Conservation (phyloP, 306 rosid species). For the Casuarina equisetifolia region DNA sequence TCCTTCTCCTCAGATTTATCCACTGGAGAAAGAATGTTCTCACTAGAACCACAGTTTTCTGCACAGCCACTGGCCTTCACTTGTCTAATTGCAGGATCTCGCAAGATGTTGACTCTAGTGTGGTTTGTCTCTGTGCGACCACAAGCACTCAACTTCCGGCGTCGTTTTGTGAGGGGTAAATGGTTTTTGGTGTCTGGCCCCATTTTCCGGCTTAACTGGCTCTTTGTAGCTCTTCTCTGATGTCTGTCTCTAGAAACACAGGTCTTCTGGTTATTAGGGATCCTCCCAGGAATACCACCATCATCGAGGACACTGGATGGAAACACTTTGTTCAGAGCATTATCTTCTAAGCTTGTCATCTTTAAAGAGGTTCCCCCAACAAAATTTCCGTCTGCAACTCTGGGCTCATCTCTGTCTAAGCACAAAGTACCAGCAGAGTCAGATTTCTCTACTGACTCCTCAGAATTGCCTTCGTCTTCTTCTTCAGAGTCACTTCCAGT, state of each 20-base stretch:
- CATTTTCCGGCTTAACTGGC: slow-evolving; percentile 34
- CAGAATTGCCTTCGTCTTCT: slow-evolving; percentile 40
- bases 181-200: slow-evolving; percentile 35
- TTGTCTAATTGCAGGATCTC: slow-evolving; percentile 41
- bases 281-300: slow-evolving; percentile 25
- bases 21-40: slow-evolving; percentile 30
- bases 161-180: slow-evolving; percentile 36
- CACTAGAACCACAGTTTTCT: slow-evolving; percentile 32
- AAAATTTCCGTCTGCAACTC: slow-evolving; percentile 22
- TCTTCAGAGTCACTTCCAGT: slow-evolving; percentile 46
- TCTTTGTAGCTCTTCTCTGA: slow-evolving; percentile 31
- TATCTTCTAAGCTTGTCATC: slow-evolving; percentile 32
- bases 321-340: slow-evolving; percentile 42
- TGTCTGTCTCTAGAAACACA: slow-evolving; percentile 19
- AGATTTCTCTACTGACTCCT: slow-evolving; percentile 45
- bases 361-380: slow-evolving; percentile 29
- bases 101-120: slow-evolving; percentile 29
- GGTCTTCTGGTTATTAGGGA: slow-evolving; percentile 34
- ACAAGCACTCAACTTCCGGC: slow-evolving; percentile 49
- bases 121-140: slow-evolving; percentile 38
- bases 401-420: slow-evolving; percentile 38
- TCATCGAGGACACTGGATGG: slow-evolving; percentile 26
- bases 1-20: slow-evolving; percentile 33
- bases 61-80: slow-evolving; percentile 41
- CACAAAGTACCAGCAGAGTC: slow-evolving; percentile 37